phyloP scores from a whole-genome alignment of 805 yeast species.

The Candida parachauliodes region DNA sequence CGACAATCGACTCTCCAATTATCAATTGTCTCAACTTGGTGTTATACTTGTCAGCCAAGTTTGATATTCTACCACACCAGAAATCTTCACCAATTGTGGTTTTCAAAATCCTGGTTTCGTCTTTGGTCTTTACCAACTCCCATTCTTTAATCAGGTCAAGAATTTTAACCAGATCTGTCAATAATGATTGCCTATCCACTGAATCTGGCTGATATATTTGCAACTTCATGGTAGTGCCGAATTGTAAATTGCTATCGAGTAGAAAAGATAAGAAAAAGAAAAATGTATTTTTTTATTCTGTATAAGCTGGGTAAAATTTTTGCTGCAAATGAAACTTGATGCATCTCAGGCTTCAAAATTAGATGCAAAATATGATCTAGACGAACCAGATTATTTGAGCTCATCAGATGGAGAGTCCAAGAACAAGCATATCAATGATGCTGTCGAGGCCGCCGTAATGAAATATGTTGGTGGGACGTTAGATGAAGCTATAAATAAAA shows the following conservation, averaged over 20 bases:
- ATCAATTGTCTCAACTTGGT: slow-evolving; percentile 2
- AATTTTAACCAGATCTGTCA: slow-evolving; percentile 1
- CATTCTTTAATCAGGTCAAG: slow-evolving; percentile 1
- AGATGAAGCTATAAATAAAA: slow-evolving; percentile 13
- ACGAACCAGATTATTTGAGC: slow-evolving; percentile 8
- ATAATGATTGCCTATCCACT: slow-evolving; percentile 2
- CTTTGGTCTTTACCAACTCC: slow-evolving; percentile 4
- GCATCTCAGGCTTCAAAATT: too few relatives aligned
- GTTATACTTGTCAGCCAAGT: background rate
- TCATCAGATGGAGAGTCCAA: slow-evolving; percentile 14
- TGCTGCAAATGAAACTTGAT: too few relatives aligned
- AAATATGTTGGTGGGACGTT: slow-evolving; percentile 65
- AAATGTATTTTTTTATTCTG: background rate
- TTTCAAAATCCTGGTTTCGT: background rate
- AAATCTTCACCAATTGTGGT: background rate
- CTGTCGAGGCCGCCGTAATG: slow-evolving; percentile 79
- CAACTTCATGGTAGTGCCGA: slow-evolving; percentile 6
- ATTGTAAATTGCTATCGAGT: background rate
- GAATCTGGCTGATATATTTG: background rate
- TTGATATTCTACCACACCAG: slow-evolving; percentile 8
- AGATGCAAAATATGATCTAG: too few relatives aligned
- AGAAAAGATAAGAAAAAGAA: background rate
- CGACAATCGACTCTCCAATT: slow-evolving; percentile 4
- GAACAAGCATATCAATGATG: slow-evolving; percentile 40
- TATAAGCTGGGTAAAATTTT: slow-evolving; percentile 1